Base-by-base conservation (phyloP, 805 yeast species). In the Candida endomychidarum region DNA sequence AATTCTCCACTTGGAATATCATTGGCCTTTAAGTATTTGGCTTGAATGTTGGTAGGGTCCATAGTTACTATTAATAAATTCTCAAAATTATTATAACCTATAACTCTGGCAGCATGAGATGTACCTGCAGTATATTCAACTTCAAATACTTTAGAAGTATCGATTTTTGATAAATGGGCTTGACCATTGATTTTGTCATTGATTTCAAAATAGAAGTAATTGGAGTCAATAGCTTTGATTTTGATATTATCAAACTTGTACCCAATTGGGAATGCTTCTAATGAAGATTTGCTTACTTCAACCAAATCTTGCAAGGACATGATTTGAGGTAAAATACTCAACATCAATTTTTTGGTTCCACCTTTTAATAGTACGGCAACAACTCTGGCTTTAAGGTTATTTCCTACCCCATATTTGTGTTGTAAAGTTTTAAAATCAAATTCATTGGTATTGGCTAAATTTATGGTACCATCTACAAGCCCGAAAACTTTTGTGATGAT, bases 221-320 rank as follows among this genome's bases (percentile, higher is more conserved):
- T 66, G 2, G 74, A 52, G 53, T 82, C 88, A 38, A 72, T 66
- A 25, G 85, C 86, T 37, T 72, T 65, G 19, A 89, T 74, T 20
- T 74, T 75, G 25, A 80, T 85, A 2, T 63, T 62, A 1, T 80
- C 83, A 38, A 82, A 70, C 15, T 68, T 66, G 47, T 81, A 81
- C n/a, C 99, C 98, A 29, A 82, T 60, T 19, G 93, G 88, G 65
- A 85, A 83, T 0, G 90, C 83, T 37, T 78, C 81, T 34, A 80
- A 49, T 5, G 67, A 57, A 25, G 55, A 50, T 53, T 55, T 12
- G 47, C 53, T 44, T 15, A 49, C 48, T 8, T 42, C 45, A 2
- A 40, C 17, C 8, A 41, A 20, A 30, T 39, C 21, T 43, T 46
- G 37, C 71, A 70, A 21, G 54, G 60, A 54, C 34, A 78, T 49